Base-by-base conservation (phyloP, 371 early-diverging fungal genomes). In the Mucor ambiguus region DNA sequence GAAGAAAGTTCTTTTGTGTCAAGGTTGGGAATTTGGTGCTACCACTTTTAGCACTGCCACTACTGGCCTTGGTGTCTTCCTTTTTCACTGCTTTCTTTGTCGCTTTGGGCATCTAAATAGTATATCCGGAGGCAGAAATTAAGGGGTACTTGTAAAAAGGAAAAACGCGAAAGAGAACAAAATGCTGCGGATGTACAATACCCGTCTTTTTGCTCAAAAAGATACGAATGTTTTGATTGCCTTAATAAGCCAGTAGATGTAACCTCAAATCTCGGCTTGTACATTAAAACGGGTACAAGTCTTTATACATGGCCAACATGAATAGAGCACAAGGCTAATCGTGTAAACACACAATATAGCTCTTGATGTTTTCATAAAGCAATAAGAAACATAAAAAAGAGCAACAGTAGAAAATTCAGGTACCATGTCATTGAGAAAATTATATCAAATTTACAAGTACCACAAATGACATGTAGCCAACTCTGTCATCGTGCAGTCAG, bases 1-100 rank as follows among this genome's bases (percentile, higher is more conserved):
- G 32, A 3, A 80, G 59, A 26, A 52, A 64, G n/a, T 60, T 63
- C 43, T 63, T 68, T 52, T 63, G 33, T 12, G 35, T 32, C 29
- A 68, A 26, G 8, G 28, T 44, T 11, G 68, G 68, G 43, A 62
- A 68, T 32, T 49, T 49, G 10, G 49, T 49, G 14, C 49, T 49
- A 46, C 18, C 7, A 24, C 24, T 49, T 37, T 37, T 37, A 26
- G 49, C 49, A 49, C 49, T 49, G 49, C 49, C 49, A 49, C 49
- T 3, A 12, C 49, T 10, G 12, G 24, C 12, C 12, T 26, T 49
- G 26, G 10, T 49, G 49, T 20, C 49, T 49, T 49, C 26, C 14
- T 22, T 26, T 49, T 49, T 49, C 14, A 5, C 20, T 9, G 24
- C 14, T 49, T 49, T 49, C n/a, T 49, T 49, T 20, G 10, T 49